These are phyloP conservation scores for Juglanconis sp. DNA, from an alignment of 2,329 filamentous ascomycete genomes.

Conservation along the genomic window DNA sequence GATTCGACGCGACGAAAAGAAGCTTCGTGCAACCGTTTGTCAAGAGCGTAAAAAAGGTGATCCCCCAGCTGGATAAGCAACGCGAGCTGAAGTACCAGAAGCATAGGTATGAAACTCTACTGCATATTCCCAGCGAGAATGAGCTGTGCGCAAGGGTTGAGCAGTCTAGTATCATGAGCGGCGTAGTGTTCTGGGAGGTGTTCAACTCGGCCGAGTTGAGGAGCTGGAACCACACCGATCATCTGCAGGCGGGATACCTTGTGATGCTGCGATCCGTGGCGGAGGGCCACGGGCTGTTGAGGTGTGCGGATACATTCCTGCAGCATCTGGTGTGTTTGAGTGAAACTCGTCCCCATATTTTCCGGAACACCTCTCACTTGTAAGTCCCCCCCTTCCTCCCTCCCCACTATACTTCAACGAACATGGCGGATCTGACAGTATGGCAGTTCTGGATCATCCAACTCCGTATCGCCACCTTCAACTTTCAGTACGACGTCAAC, in stretches of 20 bases:
- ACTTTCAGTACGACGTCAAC: constrained; percentile 20
- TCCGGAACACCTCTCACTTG: constrained; percentile 33
- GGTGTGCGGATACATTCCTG: constrained; percentile 30
- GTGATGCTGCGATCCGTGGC: constrained; percentile 28
- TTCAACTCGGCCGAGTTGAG: constrained; percentile 27
- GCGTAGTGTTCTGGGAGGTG: constrained; percentile 24
- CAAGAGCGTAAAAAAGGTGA: background rate
- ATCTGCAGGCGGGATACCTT: constrained; percentile 31
- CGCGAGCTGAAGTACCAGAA: background rate
- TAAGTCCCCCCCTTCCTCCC: constrained; percentile 10
- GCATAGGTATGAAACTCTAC: background rate
- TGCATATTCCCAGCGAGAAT: background rate
- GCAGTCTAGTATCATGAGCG: background rate
- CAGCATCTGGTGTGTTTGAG: constrained; percentile 25
- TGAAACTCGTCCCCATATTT: constrained; percentile 25
- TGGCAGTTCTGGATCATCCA: constrained; percentile 35
- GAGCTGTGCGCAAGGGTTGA: constrained; percentile 12
- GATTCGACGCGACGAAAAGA: constrained; percentile 19
- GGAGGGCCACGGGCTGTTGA: constrained; percentile 22
- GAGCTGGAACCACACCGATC: constrained; percentile 32
- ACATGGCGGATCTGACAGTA: background rate
- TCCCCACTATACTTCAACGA: too few species aligned
- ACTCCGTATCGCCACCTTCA: constrained; percentile 29
- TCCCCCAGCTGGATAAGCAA: background rate
- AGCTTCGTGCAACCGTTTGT: background rate